A percentile compares a stretch with the other conserved stretches of the same genome.
Conservation (phyloP, 257 asterid genomes). For the Petrea volubilis region DNA sequence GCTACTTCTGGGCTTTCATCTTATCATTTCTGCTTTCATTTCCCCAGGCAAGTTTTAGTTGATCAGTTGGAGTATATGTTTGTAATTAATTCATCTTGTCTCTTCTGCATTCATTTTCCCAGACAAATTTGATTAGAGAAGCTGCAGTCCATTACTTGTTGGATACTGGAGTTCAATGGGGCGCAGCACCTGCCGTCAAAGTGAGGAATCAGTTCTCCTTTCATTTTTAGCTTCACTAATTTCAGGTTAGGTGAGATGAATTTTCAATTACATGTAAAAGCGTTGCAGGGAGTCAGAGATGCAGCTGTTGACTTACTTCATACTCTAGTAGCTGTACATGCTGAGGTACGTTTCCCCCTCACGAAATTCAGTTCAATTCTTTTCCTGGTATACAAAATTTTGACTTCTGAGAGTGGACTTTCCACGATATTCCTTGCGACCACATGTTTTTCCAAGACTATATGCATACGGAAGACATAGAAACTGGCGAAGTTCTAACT, state of each 20-base stretch:
- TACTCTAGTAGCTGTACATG: slow-evolving; percentile 91
- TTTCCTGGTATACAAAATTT: slow-evolving; percentile 3
- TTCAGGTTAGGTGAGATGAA: slow-evolving; percentile 20
- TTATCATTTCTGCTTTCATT: slow-evolving; percentile 23
- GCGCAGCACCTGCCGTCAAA: slow-evolving; percentile 86
- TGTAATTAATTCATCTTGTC: slow-evolving; percentile 19
- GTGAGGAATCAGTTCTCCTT: slow-evolving; percentile 40
- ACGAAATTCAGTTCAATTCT: neutral
- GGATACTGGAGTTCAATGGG: slow-evolving; percentile 97
- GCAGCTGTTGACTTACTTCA: slow-evolving; percentile 94
- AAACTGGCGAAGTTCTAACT: neutral
- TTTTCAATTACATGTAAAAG: slow-evolving; percentile 16
- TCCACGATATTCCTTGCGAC: neutral
- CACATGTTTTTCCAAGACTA: neutral
- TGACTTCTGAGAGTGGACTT: neutral
- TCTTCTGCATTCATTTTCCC: slow-evolving; percentile 27
- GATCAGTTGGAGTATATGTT: slow-evolving; percentile 87
- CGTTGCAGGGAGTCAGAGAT: slow-evolving; percentile 91
- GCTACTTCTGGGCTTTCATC: slow-evolving; percentile 5
- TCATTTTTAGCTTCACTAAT: neutral
- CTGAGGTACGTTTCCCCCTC: slow-evolving; percentile 64
- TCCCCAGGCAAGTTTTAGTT: slow-evolving; percentile 70
- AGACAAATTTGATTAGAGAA: slow-evolving; percentile 82
- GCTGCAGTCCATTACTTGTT: slow-evolving; percentile 89
- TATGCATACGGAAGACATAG: slow-evolving; percentile 10